These are phyloP conservation scores for Trebouxia sp. DNA, from an alignment of 139 green algal species.

Conservation along the genomic window DNA sequence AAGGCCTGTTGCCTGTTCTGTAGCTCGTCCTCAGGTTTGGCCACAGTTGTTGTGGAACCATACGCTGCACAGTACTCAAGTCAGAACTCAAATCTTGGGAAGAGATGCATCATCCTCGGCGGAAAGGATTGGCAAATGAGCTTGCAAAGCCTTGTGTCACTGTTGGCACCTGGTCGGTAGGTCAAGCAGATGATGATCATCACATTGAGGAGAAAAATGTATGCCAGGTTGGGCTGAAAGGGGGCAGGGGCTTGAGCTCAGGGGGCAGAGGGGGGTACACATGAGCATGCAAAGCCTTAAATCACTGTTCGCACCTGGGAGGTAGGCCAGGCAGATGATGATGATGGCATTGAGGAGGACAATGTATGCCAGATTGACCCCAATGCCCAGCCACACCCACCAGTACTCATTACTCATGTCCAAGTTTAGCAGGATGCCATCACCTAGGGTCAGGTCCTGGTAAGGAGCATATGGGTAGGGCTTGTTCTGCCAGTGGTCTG, in stretches of 20 bases:
- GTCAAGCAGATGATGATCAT: no score
- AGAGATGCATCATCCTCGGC: no score
- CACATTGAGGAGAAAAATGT: no score
- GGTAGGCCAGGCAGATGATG: conserved; percentile 29
- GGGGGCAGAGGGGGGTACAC: no score
- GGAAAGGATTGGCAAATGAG: no score
- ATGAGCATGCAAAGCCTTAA: no score
- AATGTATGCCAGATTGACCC: conserved; percentile 21
- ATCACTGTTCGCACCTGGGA: conserved; percentile 6
- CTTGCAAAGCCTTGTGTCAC: no score
- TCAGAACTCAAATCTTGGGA: background rate
- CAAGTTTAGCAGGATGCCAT: background rate
- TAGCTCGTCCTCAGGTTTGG: conserved; percentile 25
- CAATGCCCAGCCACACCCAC: conserved; percentile 33
- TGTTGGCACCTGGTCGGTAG: background rate
- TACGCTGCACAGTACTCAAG: background rate
- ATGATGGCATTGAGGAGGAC: conserved; percentile 6
- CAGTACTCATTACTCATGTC: conserved; percentile 6
- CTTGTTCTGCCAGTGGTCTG: conserved; percentile 31
- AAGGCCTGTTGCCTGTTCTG: background rate
- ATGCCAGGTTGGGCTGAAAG: no score
- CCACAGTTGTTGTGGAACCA: background rate
- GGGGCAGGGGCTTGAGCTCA: no score
- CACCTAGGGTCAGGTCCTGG: background rate
- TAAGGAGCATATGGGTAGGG: background rate